phyloP scores from a whole-genome alignment of 2,329 filamentous ascomycete genomes.

The Scytalidium lignicola region DNA sequence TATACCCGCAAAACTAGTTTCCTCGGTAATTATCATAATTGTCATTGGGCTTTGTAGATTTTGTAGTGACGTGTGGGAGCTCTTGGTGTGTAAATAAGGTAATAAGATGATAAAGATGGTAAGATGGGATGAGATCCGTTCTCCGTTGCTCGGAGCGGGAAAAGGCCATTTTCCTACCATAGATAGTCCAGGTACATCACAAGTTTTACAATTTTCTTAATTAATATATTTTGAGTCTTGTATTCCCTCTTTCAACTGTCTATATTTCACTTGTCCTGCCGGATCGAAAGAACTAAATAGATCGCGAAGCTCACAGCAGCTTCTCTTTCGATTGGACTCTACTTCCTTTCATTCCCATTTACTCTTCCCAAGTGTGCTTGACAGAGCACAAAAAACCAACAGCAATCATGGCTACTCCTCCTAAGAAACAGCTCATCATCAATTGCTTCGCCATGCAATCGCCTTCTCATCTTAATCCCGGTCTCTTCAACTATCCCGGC shows the following conservation, averaged over 20 bases:
- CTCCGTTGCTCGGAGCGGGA: background rate
- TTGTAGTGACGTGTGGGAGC: no score
- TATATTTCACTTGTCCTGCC: background rate
- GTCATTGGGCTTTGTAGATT: no score
- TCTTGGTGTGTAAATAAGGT: no score
- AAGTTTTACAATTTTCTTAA: no score
- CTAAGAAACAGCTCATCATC: constrained; percentile 40
- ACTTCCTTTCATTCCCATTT: background rate
- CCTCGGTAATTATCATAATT: no score
- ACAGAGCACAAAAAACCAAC: background rate
- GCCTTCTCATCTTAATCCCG: constrained; percentile 48
- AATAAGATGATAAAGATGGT: no score
- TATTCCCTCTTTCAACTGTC: background rate
- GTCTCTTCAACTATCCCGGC: constrained; percentile 59
- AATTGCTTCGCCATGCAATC: constrained; percentile 47
- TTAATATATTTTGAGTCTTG: background rate
- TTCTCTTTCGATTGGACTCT: background rate
- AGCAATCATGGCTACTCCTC: constrained; percentile 11
- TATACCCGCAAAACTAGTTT: no score
- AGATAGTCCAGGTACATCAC: no score
- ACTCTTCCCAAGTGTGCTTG: background rate
- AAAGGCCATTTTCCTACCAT: background rate
- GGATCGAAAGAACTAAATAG: no score
- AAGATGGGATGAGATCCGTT: background rate
- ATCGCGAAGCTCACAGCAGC: no score